Percentiles rank a stretch among this genome's conserved stretches.
phyloP scores from a whole-genome alignment of 2,329 filamentous ascomycete genomes.

The Sporothrix luriei region DNA sequence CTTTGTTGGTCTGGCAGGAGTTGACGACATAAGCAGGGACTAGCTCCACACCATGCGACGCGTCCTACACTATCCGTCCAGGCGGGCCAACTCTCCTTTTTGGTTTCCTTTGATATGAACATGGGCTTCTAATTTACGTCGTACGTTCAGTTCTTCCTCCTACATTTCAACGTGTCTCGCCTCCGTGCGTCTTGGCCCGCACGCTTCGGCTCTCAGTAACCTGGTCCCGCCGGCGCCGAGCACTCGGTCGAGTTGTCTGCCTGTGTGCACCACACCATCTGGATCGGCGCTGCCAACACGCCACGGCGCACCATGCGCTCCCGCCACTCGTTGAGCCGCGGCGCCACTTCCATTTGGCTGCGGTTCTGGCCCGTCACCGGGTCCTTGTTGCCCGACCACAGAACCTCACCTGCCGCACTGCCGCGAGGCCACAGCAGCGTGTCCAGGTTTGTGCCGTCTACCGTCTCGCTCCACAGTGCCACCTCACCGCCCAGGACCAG shows the following conservation, averaged over 20 bases:
- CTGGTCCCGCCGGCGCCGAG: slow-evolving; percentile 38
- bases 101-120: neutral
- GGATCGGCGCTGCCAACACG: slow-evolving; percentile 64
- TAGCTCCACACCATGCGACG: neutral
- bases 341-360: slow-evolving; percentile 69
- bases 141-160: neutral
- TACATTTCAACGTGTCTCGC: neutral
- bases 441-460: slow-evolving; percentile 75
- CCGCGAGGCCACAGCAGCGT: slow-evolving; percentile 76
- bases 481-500: slow-evolving; percentile 80
- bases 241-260: slow-evolving; percentile 55
- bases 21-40: neutral
- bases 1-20: neutral
- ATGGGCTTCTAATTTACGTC: neutral
- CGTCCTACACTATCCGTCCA: neutral
- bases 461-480: slow-evolving; percentile 80
- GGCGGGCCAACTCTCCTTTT: neutral
- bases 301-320: slow-evolving; percentile 73
- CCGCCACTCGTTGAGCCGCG: slow-evolving; percentile 72
- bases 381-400: slow-evolving; percentile 76
- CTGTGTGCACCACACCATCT: slow-evolving; percentile 74
- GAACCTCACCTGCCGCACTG: slow-evolving; percentile 72
- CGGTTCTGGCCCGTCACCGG: slow-evolving; percentile 64
- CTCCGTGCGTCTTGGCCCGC: neutral
- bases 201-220: slow-evolving; percentile 25